Base-by-base conservation (phyloP, 1,284 basidiomycete species). In the Marasmius sp. region DNA sequence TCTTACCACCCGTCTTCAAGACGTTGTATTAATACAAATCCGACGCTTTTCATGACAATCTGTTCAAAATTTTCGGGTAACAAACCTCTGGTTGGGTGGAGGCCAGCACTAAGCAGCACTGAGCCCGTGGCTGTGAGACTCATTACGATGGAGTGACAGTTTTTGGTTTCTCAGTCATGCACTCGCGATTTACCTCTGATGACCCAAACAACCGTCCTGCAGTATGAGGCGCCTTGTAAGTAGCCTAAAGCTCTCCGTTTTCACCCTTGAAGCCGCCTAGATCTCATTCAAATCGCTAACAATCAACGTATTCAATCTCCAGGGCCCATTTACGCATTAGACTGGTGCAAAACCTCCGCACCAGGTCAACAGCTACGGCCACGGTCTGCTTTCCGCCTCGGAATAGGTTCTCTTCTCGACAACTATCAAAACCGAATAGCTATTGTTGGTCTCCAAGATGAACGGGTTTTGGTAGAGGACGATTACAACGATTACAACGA, bases 291-390 rank as follows among this genome's bases (percentile, higher is more conserved):
- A 41, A n/a, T 33, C 33, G 22, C 33, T 57, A 27, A 27, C 27
- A 27, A 27, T 27, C 27, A 27, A 27, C 27, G 27, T 27, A 27
- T 27, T 27, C 27, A 34, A 55, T 14, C 49, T 57, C 51, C 65
- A 93, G 92, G 91, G 91, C 90, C 91, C 61, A 87, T 93, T 45
- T 89, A 92, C 70, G 87, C 89, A 65, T 75, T 93, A 59, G 92
- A 93, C 72, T 93, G 91, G 92, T 93, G 91, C 78, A 93, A 92
- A 73, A 84, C 90, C 9, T 79, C 89, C 47, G 85, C 87, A 6
- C 88, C 88, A 1, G 88, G 88, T 8, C 87, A 90, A 65, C 87
- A 87, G 68, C 75, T 82, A 63, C 85, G 90, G 34, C 85, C 89
- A 39, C 85, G 89, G 68, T 92, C 92, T 36, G 85, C 91, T 51